Base-by-base conservation (phyloP, 75 land plant genomes). In the Gnetum montanum region DNA sequence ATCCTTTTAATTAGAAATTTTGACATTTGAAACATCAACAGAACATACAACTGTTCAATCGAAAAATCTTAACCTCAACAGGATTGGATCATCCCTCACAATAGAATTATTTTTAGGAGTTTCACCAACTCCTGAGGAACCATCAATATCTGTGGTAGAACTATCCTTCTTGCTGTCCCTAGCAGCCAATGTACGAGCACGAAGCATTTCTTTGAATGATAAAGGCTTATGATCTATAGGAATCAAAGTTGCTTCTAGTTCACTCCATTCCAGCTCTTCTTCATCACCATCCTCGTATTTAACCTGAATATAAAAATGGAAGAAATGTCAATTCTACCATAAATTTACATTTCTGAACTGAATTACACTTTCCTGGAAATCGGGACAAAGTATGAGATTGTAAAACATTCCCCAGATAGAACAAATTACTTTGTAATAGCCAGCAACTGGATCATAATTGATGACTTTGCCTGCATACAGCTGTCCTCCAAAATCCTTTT, bases 371-470 rank as follows among this genome's bases (percentile, higher is more conserved):
- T n/a, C n/a, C n/a, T n/a, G n/a, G n/a, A n/a, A n/a, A n/a, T n/a
- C n/a, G n/a, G n/a, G n/a, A n/a, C n/a, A n/a, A n/a, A n/a, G n/a
- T n/a, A n/a, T n/a, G n/a, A n/a, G n/a, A n/a, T n/a, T n/a, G n/a
- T n/a, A n/a, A n/a, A n/a, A n/a, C n/a, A n/a, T n/a, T n/a, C n/a
- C n/a, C n/a, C n/a, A n/a, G n/a, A n/a, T n/a, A n/a, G n/a, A n/a
- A n/a, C n/a, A n/a, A n/a, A n/a, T n/a, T 16, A 73, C 76, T 73
- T 73, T 73, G 67, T 73, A 73, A 59, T 49, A 73, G 13, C 46
- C 35, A 45, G 56, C 67, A 45, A 57, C 57, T 2, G 54, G 38
- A 58, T 73, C 76, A 63, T 36, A 73, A 31, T 46, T 57, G 28
- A 63, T 58, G n/a, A 73, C 56, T 49, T 73, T 67, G 1, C 76